phyloP scores from a whole-genome alignment of 371 early-diverging fungal species.

The Syncephalastrum monosporum region DNA sequence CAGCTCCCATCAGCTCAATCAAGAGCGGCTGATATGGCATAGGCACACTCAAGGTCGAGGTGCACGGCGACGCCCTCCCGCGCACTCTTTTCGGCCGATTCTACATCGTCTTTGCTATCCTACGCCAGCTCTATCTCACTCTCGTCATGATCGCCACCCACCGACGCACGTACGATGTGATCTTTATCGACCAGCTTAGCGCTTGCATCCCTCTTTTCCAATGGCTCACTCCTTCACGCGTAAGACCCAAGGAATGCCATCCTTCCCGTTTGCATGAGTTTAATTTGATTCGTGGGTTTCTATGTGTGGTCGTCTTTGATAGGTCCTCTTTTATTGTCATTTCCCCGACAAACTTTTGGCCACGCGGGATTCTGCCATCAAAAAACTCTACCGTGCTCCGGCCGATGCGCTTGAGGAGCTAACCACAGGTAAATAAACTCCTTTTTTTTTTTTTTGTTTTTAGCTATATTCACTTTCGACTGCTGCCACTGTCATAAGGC shows the following conservation, averaged over 20 bases:
- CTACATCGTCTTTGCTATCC: constrained; percentile 80
- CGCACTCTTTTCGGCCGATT: constrained; percentile 66
- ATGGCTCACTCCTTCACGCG: constrained; percentile 57
- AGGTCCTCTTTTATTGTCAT: constrained; percentile 95
- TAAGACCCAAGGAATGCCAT: constrained; percentile 18
- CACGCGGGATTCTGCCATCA: constrained; percentile 59
- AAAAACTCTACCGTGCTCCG: constrained; percentile 76
- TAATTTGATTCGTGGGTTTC: background rate
- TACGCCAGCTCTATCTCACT: constrained; percentile 76
- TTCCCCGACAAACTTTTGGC: constrained; percentile 91
- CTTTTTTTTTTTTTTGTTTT: background rate
- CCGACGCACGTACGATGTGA: constrained; percentile 63
- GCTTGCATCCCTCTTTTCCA: constrained; percentile 81
- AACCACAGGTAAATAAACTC: constrained; percentile 66
- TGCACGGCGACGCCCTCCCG: constrained; percentile 75
- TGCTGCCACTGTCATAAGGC: constrained; percentile 35
- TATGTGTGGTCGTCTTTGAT: constrained; percentile 9
- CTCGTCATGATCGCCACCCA: constrained; percentile 43
- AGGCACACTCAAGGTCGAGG: constrained; percentile 78
- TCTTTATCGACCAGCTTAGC: constrained; percentile 92
- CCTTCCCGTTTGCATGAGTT: background rate
- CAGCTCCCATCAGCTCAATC: too few species aligned
- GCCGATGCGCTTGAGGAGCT: constrained; percentile 85
- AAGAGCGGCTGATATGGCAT: background rate
- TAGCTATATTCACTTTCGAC: background rate